Conservation (phyloP, 164 flowering plant genomes). For the Sextonia rubra region DNA sequence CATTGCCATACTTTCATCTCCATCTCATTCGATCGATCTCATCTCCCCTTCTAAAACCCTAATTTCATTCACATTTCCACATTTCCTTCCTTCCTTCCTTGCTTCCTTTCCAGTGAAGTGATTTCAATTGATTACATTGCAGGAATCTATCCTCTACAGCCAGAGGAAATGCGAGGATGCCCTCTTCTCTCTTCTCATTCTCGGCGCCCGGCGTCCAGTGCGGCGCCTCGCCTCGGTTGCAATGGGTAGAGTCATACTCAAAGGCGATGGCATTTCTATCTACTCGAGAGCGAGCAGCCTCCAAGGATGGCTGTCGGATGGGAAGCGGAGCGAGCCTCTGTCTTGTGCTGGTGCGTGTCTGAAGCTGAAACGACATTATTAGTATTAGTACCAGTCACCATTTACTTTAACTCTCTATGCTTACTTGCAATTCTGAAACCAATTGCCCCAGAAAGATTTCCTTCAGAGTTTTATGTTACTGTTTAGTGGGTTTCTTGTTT, state of each 20-base stretch:
- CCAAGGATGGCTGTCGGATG: constrained; percentile 95
- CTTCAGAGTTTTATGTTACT: too few relatives aligned
- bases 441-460: too few relatives aligned
- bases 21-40: not conserved
- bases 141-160: constrained; percentile 83
- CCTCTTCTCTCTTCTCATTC: constrained; percentile 66
- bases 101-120: not conserved
- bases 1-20: constrained; percentile 1
- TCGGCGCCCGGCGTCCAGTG: constrained; percentile 89
- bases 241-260: constrained; percentile 72
- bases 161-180: constrained; percentile 99
- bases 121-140: constrained; percentile 15
- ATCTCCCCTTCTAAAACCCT: not conserved
- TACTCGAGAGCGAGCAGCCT: constrained; percentile 91
- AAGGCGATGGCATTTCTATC: constrained; percentile 83
- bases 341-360: constrained; percentile 69
- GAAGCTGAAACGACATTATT: too few relatives aligned
- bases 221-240: constrained; percentile 89
- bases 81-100: not conserved
- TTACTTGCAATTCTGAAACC: too few relatives aligned
- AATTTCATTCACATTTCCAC: not conserved
- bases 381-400: too few relatives aligned
- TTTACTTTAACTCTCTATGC: too few relatives aligned
- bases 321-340: constrained; percentile 70
- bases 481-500: too few relatives aligned